phyloP scores from a whole-genome alignment of 163 green algal genomes.

The Prototheca stagnorum region DNA sequence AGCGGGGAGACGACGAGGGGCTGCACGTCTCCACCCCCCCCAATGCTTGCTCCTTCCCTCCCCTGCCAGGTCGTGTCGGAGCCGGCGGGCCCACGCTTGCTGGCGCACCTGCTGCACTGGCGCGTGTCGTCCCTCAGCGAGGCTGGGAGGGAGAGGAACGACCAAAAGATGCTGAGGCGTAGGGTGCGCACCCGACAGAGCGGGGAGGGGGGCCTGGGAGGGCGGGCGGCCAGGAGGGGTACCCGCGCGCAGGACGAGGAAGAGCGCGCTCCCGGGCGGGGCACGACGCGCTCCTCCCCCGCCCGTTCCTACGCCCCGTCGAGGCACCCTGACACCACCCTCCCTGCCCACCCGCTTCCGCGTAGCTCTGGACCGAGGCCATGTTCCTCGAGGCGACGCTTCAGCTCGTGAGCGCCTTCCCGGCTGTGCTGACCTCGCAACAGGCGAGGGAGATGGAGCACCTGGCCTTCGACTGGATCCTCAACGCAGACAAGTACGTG shows the following conservation, averaged over 20 bases:
- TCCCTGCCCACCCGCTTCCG: not conserved
- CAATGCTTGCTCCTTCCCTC: no score
- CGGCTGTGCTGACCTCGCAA: slow-evolving; percentile 5
- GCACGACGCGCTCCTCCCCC: no score
- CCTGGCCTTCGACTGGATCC: slow-evolving; percentile 39
- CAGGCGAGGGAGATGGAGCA: slow-evolving; percentile 26
- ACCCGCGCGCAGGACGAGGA: no score
- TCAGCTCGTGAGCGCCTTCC: slow-evolving; percentile 21
- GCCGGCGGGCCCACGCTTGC: no score
- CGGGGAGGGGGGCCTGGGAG: not conserved
- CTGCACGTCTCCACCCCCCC: no score
- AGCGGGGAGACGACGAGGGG: not conserved
- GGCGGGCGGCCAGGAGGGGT: not conserved
- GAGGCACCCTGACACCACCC: not conserved
- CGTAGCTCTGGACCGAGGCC: slow-evolving; percentile 45
- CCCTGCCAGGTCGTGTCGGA: no score
- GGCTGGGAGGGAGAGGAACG: no score
- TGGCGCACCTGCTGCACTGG: not conserved
- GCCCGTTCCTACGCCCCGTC: not conserved
- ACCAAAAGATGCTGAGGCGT: not conserved
- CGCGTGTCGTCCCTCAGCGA: not conserved
- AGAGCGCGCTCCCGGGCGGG: no score
- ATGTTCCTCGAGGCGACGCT: slow-evolving; percentile 48
- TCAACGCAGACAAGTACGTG: slow-evolving; percentile 31
- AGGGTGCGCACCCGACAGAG: not conserved